Percentiles rank a stretch among this genome's conserved stretches.
Conservation (phyloP, 2,329 filamentous ascomycete genomes). For the Colletotrichum godetiae region DNA sequence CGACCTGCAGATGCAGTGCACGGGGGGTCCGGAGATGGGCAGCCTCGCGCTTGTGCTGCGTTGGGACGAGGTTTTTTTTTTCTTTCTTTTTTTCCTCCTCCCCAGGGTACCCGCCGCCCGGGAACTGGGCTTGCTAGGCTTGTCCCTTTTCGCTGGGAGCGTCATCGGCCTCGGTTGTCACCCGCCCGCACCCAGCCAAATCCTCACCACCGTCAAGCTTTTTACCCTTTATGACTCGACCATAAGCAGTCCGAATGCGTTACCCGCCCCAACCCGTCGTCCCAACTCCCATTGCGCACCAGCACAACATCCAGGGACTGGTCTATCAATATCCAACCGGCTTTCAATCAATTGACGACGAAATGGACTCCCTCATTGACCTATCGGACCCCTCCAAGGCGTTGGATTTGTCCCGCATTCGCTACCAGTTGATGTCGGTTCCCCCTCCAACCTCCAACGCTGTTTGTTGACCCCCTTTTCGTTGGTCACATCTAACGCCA, state of each 20-base stretch:
- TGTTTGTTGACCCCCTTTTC: neutral
- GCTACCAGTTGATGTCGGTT: conserved; percentile 89
- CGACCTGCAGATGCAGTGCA: conserved; percentile 23
- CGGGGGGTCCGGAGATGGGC: conserved; percentile 8
- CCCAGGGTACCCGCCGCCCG: neutral
- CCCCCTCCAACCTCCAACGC: conserved; percentile 23
- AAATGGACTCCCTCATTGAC: conserved; percentile 92
- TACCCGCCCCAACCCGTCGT: conserved; percentile 13
- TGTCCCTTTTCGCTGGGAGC: conserved; percentile 28
- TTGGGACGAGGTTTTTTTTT: conserved; percentile 7
- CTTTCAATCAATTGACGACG: conserved; percentile 34
- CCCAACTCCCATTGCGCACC: conserved; percentile 15
- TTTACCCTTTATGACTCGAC: conserved; percentile 23
- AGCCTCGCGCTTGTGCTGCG: conserved; percentile 19
- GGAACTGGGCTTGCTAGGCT: neutral
- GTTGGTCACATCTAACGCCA: neutral
- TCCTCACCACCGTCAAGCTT: conserved; percentile 3
- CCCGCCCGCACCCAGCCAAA: conserved; percentile 2
- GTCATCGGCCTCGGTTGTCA: conserved; percentile 30
- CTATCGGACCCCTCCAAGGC: conserved; percentile 86
- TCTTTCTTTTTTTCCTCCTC: too few species aligned
- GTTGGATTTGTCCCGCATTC: conserved; percentile 89
- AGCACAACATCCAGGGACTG: neutral
- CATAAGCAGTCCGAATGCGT: conserved; percentile 22
- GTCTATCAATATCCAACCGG: neutral